Evolutionary conservation across 768 basidiomycete species (phyloP).

Genomic region (Leccinum barrowsii): DNA sequence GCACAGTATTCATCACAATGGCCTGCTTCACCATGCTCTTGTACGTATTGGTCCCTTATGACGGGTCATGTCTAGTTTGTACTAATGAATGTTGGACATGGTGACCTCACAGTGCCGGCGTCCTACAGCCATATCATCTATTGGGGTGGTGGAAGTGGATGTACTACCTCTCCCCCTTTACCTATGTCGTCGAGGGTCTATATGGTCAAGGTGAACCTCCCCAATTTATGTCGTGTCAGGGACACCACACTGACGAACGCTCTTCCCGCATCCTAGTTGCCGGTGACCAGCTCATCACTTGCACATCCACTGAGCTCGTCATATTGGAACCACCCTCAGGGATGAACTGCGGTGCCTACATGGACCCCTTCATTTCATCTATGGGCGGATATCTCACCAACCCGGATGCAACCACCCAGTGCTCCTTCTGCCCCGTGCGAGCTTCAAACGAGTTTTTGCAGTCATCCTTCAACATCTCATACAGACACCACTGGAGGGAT

Average conservation of each 20-base stretch:
- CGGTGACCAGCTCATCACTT: constrained; percentile 42
- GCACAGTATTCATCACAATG: constrained; percentile 35
- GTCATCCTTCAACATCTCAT: constrained; percentile 2
- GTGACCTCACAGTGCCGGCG: constrained; percentile 38
- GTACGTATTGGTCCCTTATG: constrained; percentile 22
- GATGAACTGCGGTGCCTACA: constrained; percentile 49
- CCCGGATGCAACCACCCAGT: constrained; percentile 48
- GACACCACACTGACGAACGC: neutral
- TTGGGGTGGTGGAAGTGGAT: constrained; percentile 32
- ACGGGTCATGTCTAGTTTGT: neutral
- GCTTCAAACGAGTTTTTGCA: constrained; percentile 45
- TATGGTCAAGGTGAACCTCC: constrained; percentile 24
- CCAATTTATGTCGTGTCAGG: too few species aligned
- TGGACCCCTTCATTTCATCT: constrained; percentile 44
- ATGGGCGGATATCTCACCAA: constrained; percentile 58
- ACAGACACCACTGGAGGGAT: constrained; percentile 9
- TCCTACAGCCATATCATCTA: constrained; percentile 42
- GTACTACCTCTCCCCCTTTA: constrained; percentile 47
- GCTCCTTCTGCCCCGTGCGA: constrained; percentile 52
- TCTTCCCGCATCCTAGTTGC: constrained; percentile 28
- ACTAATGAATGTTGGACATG: neutral
- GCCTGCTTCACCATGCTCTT: constrained; percentile 43
- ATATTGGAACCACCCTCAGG: constrained; percentile 51
- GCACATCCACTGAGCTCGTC: constrained; percentile 52
- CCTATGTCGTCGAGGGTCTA: constrained; percentile 48